Percentiles rank a stretch among this genome's conserved stretches.
Conservation (phyloP, 73 alveolate genomes). For the Urostyla sp. region DNA sequence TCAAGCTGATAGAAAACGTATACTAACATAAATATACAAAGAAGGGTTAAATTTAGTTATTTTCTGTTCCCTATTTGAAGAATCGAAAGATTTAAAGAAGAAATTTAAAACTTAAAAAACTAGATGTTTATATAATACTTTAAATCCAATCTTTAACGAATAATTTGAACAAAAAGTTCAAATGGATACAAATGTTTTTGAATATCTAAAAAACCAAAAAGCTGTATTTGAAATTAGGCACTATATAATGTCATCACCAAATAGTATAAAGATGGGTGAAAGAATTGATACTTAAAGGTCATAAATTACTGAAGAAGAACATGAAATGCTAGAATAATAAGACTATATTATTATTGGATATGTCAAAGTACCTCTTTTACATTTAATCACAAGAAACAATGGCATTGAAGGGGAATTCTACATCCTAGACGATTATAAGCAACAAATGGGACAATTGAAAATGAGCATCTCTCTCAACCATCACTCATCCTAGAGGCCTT, state of each 20-base stretch:
- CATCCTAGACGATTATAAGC: conserved; percentile 58
- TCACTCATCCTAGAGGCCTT: conserved; percentile 44
- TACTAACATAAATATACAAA: conserved; percentile 33
- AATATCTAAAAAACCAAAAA: conserved; percentile 48
- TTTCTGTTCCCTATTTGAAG: conserved; percentile 48
- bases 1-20: conserved; percentile 50
- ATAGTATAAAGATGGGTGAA: too few relatives aligned
- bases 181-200: conserved; percentile 65
- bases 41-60: conserved; percentile 59
- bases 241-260: conserved; percentile 33
- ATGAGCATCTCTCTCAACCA: conserved; percentile 57
- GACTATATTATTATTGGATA: conserved; percentile 63
- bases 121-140: conserved; percentile 47
- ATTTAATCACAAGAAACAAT: conserved; percentile 41
- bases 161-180: conserved; percentile 22
- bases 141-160: conserved; percentile 62
- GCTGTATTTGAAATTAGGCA: conserved; percentile 68
- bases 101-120: conserved; percentile 30
- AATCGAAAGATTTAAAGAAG: conserved; percentile 30
- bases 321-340: neutral
- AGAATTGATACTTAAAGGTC: conserved; percentile 2
- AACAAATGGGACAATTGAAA: conserved; percentile 55
- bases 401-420: conserved; percentile 65
- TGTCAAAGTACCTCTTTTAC: conserved; percentile 57
- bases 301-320: conserved; percentile 32